These are phyloP conservation scores for Tribonema minus DNA, from an alignment of 108 stramenopile species.

Conservation along the genomic window DNA sequence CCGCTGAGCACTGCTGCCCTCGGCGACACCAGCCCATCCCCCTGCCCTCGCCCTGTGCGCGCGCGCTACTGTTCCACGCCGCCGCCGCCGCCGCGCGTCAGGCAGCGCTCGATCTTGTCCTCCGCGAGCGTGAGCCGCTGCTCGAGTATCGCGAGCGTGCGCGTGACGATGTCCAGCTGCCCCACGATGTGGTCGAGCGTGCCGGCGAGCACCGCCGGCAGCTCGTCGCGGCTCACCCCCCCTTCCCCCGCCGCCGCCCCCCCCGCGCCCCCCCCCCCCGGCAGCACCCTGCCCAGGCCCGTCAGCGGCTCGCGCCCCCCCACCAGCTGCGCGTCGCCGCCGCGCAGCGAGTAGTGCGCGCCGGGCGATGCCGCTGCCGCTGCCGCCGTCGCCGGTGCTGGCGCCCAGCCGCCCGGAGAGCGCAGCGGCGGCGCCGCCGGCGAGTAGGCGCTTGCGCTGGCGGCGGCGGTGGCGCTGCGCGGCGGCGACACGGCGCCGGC, in stretches of 20 bases:
- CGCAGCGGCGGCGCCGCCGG: too few species aligned
- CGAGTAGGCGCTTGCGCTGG: not conserved
- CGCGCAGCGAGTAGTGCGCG: too few species aligned
- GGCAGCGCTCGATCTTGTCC: conserved; percentile 7
- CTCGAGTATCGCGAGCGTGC: conserved; percentile 40
- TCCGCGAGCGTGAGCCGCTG: conserved; percentile 43
- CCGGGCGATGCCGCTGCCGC: not conserved
- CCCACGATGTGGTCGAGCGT: conserved; percentile 58
- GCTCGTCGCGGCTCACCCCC: conserved; percentile 6
- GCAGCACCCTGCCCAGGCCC: not conserved
- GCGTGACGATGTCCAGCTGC: conserved; percentile 45
- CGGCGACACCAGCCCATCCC: too few species aligned
- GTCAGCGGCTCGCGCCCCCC: not conserved
- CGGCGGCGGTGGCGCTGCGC: not conserved
- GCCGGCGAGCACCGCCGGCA: conserved; percentile 47
- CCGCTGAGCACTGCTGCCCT: too few species aligned
- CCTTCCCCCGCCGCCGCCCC: not conserved
- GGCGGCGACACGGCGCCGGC: not conserved
- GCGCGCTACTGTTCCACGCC: too few species aligned
- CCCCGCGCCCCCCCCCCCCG: not conserved
- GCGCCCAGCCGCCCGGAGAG: not conserved
- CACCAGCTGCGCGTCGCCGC: not conserved
- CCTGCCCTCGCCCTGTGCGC: too few species aligned
- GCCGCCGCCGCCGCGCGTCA: not conserved
- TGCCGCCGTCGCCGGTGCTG: not conserved